These are phyloP conservation scores for Aspergillus wentii DNA, from an alignment of 495 filamentous ascomycete genomes.

Conservation along the genomic window DNA sequence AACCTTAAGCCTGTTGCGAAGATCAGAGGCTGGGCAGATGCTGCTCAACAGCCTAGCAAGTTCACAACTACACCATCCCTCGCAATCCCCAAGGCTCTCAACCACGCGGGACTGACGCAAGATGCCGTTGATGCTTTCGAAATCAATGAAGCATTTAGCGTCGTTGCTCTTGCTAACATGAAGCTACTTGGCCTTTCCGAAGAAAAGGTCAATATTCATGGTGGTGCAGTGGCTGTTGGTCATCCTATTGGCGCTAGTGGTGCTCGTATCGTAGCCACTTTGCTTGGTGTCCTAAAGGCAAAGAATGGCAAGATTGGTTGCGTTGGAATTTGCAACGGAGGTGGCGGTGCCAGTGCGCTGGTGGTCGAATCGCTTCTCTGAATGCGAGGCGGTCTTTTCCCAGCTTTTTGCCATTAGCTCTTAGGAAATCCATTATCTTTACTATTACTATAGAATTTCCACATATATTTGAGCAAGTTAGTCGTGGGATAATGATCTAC, in stretches of 20 bases:
- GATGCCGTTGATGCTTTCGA: constrained; percentile 86
- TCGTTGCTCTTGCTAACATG: constrained; percentile 92
- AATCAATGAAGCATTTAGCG: constrained; percentile 98
- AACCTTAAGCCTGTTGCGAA: constrained; percentile 86
- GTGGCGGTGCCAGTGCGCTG: constrained; percentile 87
- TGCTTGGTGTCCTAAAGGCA: constrained; percentile 82
- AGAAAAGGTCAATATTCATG: constrained; percentile 92
- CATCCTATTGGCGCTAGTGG: constrained; percentile 93
- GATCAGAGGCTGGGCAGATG: constrained; percentile 95
- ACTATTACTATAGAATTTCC: too few relatives aligned
- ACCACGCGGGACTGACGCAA: constrained; percentile 76
- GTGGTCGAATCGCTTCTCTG: constrained; percentile 65
- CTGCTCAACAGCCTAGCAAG: constrained; percentile 80
- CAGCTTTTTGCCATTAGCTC: too few relatives aligned
- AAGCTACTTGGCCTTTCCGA: constrained; percentile 75
- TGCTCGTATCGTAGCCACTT: constrained; percentile 86
- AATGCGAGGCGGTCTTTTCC: too few relatives aligned
- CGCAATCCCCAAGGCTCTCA: constrained; percentile 92
- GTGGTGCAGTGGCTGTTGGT: constrained; percentile 91
- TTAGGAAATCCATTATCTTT: too few relatives aligned
- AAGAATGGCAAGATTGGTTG: constrained; percentile 90
- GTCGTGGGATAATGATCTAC: too few relatives aligned
- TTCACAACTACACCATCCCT: constrained; percentile 96
- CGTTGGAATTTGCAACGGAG: constrained; percentile 96
- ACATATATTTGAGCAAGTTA: too few relatives aligned